Base-by-base conservation (phyloP, 805 yeast species). In the Yarrowia bubula region DNA sequence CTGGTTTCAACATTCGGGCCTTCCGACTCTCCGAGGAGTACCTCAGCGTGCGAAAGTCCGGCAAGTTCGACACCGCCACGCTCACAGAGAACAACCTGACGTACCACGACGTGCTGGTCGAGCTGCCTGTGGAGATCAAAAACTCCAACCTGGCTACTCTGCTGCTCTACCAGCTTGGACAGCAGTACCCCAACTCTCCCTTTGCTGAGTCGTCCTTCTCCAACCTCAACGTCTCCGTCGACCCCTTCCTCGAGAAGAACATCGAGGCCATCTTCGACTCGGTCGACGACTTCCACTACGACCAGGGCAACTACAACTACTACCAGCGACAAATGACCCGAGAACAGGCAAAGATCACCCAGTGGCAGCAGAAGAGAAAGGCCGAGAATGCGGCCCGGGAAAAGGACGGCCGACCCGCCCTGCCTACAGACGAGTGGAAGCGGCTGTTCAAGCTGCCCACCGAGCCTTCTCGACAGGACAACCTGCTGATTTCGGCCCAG, bases 271-370 rank as follows among this genome's bases (percentile, higher is more conserved):
- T 89, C 69, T 81, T 84, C 73, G 86, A 84, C 67, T 84, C 90
- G 61, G 81, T 89, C 44, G 95, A 89, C 75, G 86, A 87, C 57
- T 86, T 84, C 78, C 87, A 86, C 78, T 86, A 86, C 74, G 92
- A 87, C 74, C 89, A 88, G 74, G 86, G 87, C 70, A 89, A 86
- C 77, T 86, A 87, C 80, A 87, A 88, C 79, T 89, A 87, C 77
- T 88, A 84, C 79, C 95, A 89, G 78, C 85, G 96, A 79, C 87
- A 84, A 71, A 79, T 84, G 67, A 83, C 86, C 55, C 83, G 91
- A 74, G 96, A 89, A 74, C 79, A 81, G 74, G 76, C 85, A 67
- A 88, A 87, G 78, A 81, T 89, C 69, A 79, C 80, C 68, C 90
- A 86, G 73, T 89, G 93, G 92, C 86, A 87, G 73, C 85, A 83